Conservation (phyloP, 2,329 filamentous ascomycete species). For the Xylariaceae sp. region DNA sequence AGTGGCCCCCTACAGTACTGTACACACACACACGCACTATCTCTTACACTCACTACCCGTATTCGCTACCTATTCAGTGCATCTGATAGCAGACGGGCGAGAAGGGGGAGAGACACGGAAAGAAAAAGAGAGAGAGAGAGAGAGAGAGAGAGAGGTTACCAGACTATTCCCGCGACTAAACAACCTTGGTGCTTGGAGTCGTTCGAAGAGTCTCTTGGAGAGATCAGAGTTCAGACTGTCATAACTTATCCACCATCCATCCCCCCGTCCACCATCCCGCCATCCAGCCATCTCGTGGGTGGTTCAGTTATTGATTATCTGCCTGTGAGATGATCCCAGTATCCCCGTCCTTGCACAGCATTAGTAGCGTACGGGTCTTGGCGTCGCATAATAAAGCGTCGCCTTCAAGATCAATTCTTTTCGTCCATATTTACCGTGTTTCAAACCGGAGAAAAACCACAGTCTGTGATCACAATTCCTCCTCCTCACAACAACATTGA, state of each 20-base stretch:
- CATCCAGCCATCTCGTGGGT: too few species aligned
- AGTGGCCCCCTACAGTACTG: not conserved
- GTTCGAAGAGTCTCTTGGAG: too few species aligned
- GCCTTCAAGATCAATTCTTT: conserved; percentile 15
- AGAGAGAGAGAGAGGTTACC: not conserved
- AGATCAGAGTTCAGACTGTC: too few species aligned
- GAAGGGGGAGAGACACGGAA: not conserved
- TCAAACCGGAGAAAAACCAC: not conserved
- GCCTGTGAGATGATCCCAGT: conserved; percentile 15
- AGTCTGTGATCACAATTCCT: not conserved
- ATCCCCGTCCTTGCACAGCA: conserved; percentile 19
- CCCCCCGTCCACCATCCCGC: too few species aligned
- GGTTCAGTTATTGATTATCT: not conserved
- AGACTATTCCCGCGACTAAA: too few species aligned
- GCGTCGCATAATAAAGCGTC: conserved; percentile 35
- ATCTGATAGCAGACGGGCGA: not conserved
- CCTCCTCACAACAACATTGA: too few species aligned
- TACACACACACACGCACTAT: not conserved
- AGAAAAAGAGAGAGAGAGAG: not conserved
- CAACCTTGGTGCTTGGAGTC: too few species aligned
- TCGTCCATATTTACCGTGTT: conserved; percentile 3
- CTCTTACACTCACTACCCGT: too few species aligned
- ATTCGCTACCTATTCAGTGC: not conserved
- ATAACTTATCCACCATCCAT: not conserved
- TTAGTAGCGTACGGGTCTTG: conserved; percentile 24